Conservation (phyloP, 441 rosid species). For the Dalechampia spathulata region DNA sequence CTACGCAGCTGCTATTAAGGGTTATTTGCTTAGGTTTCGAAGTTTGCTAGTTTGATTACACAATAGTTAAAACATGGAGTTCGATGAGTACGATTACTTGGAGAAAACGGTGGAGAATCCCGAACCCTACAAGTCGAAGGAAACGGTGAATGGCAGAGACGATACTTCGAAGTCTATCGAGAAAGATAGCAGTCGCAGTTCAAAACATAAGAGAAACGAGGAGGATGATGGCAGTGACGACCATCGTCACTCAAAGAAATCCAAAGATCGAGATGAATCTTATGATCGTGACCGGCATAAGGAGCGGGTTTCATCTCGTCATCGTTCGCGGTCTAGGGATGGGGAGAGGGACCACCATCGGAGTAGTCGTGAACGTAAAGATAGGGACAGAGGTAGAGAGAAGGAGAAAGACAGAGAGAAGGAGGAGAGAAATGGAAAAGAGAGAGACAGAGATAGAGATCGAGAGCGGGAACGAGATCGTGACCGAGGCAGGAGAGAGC, state of each 20-base stretch:
- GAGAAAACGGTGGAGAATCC: conserved; percentile 89
- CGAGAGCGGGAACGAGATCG: conserved; percentile 8
- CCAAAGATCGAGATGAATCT: conserved; percentile 43
- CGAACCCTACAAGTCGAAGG: conserved; percentile 40
- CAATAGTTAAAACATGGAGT: conserved; percentile 47
- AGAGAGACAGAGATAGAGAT: conserved; percentile 37
- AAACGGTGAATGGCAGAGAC: conserved; percentile 47
- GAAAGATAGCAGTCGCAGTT: conserved; percentile 42
- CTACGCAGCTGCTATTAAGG: background rate
- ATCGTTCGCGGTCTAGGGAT: conserved; percentile 56
- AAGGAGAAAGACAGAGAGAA: conserved; percentile 38
- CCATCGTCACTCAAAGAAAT: conserved; percentile 42
- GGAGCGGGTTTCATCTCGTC: conserved; percentile 41
- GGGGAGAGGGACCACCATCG: conserved; percentile 43
- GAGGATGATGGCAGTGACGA: conserved; percentile 33
- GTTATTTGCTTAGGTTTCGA: background rate
- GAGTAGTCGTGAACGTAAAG: conserved; percentile 46
- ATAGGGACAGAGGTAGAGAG: conserved; percentile 42
- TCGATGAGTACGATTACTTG: conserved; percentile 94
- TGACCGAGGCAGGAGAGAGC: conserved; percentile 14
- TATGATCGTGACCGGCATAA: conserved; percentile 34
- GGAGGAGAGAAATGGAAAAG: conserved; percentile 37
- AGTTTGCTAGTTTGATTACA: background rate
- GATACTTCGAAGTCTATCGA: conserved; percentile 39
- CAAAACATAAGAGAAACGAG: conserved; percentile 49